Evolutionary conservation across 192 early-diverging fungal genomes (phyloP).

Genomic region (Phlyctochytrium bullatum): DNA sequence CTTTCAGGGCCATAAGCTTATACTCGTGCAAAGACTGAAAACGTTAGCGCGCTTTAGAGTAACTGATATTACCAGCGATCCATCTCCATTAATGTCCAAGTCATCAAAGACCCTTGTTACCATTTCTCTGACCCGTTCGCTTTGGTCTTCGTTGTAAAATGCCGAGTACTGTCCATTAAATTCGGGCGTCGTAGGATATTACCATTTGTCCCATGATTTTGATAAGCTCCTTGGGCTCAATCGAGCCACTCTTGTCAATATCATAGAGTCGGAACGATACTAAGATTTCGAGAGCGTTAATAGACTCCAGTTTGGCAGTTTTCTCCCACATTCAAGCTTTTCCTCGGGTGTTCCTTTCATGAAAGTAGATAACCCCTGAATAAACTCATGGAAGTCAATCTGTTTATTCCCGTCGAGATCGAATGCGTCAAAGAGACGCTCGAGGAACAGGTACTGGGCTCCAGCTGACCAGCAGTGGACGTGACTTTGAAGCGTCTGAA

Average conservation of each 20-base stretch:
- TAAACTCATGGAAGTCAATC: conserved; percentile 62
- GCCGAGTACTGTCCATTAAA: conserved; percentile 39
- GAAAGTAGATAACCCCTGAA: conserved; percentile 66
- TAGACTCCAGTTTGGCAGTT: neutral
- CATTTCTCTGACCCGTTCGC: conserved; percentile 58
- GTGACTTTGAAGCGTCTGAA: conserved; percentile 53
- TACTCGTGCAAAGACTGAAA: conserved; percentile 67
- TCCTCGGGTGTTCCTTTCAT: conserved; percentile 76
- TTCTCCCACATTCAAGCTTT: conserved; percentile 64
- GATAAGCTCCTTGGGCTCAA: conserved; percentile 70
- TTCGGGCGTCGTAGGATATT: conserved; percentile 8
- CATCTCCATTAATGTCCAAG: conserved; percentile 76
- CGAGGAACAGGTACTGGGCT: conserved; percentile 69
- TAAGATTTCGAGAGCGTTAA: conserved; percentile 20
- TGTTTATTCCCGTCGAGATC: conserved; percentile 64
- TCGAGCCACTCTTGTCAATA: conserved; percentile 71
- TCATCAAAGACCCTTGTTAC: conserved; percentile 76
- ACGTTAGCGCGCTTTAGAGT: conserved; percentile 5
- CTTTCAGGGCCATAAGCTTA: conserved; percentile 76
- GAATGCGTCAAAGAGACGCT: conserved; percentile 75
- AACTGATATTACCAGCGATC: conserved; percentile 60
- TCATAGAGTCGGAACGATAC: conserved; percentile 80
- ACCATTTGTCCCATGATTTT: conserved; percentile 76
- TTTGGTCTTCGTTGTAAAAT: conserved; percentile 66
- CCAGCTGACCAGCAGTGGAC: conserved; percentile 53